phyloP scores from a whole-genome alignment of 2,329 filamentous ascomycete genomes.

The Eurotiales sp. region DNA sequence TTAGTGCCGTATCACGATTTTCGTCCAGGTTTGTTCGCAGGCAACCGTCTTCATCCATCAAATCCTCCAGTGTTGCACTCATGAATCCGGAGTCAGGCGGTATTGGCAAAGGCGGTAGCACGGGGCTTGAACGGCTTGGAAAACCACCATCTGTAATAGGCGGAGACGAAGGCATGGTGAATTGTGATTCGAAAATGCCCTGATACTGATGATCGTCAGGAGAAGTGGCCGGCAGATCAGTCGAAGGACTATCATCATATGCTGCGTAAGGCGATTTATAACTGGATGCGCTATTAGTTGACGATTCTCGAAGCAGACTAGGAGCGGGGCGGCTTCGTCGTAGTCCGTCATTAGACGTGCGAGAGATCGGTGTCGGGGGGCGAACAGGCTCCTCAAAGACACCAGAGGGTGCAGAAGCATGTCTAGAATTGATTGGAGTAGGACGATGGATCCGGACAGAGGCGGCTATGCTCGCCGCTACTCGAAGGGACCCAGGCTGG shows the following conservation, averaged over 20 bases:
- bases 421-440: conserved; percentile 46
- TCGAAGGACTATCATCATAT: conserved; percentile 31
- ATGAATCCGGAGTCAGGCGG: conserved; percentile 74
- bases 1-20: not conserved
- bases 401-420: conserved; percentile 25
- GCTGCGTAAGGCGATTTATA: conserved; percentile 42
- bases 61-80: conserved; percentile 70
- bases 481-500: conserved; percentile 73
- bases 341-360: conserved; percentile 23
- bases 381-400: conserved; percentile 43
- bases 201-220: conserved; percentile 50
- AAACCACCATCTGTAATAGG: conserved; percentile 66
- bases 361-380: conserved; percentile 44
- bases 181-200: conserved; percentile 62
- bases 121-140: conserved; percentile 75
- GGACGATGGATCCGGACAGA: conserved; percentile 83
- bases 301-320: conserved; percentile 62
- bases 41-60: conserved; percentile 60
- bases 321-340: conserved; percentile 34
- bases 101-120: conserved; percentile 58
- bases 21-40: conserved; percentile 15
- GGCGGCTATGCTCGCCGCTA: conserved; percentile 85
- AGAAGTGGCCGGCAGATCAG: conserved; percentile 47
- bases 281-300: conserved; percentile 42
- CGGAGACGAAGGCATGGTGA: conserved; percentile 84